phyloP scores from a whole-genome alignment of 192 early-diverging fungal genomes.

The Entomortierella lignicola region DNA sequence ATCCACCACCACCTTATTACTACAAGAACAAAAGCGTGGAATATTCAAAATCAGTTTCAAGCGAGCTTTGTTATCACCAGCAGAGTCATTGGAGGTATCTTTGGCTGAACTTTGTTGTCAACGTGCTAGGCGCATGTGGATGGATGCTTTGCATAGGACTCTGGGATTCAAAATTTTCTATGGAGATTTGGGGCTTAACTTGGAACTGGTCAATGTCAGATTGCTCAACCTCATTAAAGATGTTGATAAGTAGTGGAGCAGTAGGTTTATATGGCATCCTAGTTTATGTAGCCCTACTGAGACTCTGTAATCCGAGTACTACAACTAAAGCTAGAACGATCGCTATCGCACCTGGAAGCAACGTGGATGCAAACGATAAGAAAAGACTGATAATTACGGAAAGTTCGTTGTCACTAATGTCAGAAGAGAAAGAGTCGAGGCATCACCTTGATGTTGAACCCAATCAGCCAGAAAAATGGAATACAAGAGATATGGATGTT shows the following conservation, averaged over 20 bases:
- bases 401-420: too few relatives aligned
- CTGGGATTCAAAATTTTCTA: not conserved
- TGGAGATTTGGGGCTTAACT: not conserved
- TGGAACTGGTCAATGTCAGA: not conserved
- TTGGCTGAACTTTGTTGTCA: not conserved
- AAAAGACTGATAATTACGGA: too few relatives aligned
- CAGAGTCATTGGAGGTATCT: not conserved
- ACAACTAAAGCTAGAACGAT: too few relatives aligned
- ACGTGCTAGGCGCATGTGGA: not conserved
- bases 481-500: not conserved
- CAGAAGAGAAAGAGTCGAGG: too few relatives aligned
- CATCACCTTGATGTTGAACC: too few relatives aligned
- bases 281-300: too few relatives aligned
- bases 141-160: not conserved
- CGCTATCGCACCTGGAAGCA: too few relatives aligned
- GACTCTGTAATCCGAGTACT: too few relatives aligned
- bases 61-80: not conserved
- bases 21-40: not conserved
- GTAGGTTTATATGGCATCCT: too few relatives aligned
- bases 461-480: too few relatives aligned
- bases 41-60: not conserved
- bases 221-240: not conserved
- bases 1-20: conserved; percentile 23
- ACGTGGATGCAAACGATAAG: too few relatives aligned
- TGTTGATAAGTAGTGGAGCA: too few relatives aligned